Evolutionary conservation across 2,329 filamentous ascomycete species (phyloP).

Genomic region (Mycogone perniciosa): DNA sequence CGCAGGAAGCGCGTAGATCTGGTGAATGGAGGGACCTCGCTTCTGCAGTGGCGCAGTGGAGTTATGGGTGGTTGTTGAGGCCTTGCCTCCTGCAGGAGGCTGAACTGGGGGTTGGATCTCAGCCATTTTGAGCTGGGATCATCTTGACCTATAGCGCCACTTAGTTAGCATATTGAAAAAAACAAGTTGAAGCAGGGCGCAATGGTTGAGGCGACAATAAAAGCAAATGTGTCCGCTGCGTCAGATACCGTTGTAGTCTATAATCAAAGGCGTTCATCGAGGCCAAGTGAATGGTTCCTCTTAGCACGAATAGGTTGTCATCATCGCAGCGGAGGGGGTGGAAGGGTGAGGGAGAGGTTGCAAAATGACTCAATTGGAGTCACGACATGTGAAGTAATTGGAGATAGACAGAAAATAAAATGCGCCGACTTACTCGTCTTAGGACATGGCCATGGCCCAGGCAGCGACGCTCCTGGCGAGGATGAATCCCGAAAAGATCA

Average conservation of each 20-base stretch:
- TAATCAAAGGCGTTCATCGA: slow-evolving; percentile 58
- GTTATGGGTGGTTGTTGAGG: slow-evolving; percentile 16
- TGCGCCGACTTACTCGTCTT: slow-evolving; percentile 23
- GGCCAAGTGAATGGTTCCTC: slow-evolving; percentile 53
- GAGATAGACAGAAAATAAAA: neutral
- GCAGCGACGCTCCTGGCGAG: slow-evolving; percentile 12
- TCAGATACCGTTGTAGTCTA: slow-evolving; percentile 99
- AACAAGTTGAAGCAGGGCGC: neutral
- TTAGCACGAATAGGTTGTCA: slow-evolving; percentile 56
- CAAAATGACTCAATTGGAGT: neutral
- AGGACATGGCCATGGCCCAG: slow-evolving; percentile 23
- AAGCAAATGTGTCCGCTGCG: slow-evolving; percentile 28
- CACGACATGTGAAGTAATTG: neutral
- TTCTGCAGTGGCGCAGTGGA: slow-evolving; percentile 21
- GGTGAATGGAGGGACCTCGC: slow-evolving; percentile 46
- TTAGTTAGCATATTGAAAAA: slow-evolving; percentile 6
- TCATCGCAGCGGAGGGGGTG: slow-evolving; percentile 39
- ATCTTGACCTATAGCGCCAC: slow-evolving; percentile 37
- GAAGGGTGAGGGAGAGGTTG: neutral
- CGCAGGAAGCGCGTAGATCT: slow-evolving; percentile 75
- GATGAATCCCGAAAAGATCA: slow-evolving; percentile 6
- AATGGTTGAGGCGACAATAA: slow-evolving; percentile 1
- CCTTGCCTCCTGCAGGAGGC: slow-evolving; percentile 10
- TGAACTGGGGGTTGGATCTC: slow-evolving; percentile 27
- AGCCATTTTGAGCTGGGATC: slow-evolving; percentile 39